These are phyloP conservation scores for Fomitiporia mediterranea DNA, from an alignment of 1,284 basidiomycete genomes.

Conservation along the genomic window DNA sequence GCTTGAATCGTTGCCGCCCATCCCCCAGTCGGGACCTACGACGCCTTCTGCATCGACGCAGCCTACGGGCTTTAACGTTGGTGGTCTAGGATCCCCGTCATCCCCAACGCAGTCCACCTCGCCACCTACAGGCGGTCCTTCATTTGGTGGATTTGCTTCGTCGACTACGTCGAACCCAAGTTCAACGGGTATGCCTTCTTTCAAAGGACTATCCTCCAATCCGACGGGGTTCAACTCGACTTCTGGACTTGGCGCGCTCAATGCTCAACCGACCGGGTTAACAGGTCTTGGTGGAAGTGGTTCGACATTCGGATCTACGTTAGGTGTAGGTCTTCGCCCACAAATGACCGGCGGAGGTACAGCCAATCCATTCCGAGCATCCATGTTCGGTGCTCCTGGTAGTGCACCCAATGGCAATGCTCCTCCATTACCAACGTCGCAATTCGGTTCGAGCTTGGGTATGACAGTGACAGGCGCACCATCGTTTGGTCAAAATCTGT, in stretches of 20 bases:
- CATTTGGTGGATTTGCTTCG: neutral
- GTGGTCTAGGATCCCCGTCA: neutral
- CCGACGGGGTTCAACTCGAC: constrained; percentile 15
- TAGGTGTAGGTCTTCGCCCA: constrained; percentile 63
- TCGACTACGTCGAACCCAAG: constrained; percentile 10
- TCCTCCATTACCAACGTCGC: constrained; percentile 12
- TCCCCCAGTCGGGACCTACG: constrained; percentile 51
- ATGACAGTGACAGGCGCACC: constrained; percentile 20
- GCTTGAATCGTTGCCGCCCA: constrained; percentile 72
- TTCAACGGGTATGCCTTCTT: constrained; percentile 22
- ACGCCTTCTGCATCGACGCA: constrained; percentile 38
- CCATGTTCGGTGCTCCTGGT: constrained; percentile 38
- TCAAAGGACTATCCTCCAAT: constrained; percentile 21
- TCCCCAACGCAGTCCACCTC: neutral
- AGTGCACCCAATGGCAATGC: constrained; percentile 10
- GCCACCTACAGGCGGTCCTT: neutral
- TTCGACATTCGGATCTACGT: constrained; percentile 31
- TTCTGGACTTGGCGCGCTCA: constrained; percentile 23
- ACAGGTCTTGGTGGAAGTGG: constrained; percentile 24
- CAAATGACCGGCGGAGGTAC: constrained; percentile 63
- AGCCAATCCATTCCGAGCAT: constrained; percentile 74
- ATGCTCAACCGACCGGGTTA: constrained; percentile 33
- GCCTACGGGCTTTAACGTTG: constrained; percentile 1
- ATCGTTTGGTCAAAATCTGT: constrained; percentile 30
- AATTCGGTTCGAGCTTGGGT: constrained; percentile 24